phyloP scores from a whole-genome alignment of 1,284 basidiomycete species.

The Athelia sp. region DNA sequence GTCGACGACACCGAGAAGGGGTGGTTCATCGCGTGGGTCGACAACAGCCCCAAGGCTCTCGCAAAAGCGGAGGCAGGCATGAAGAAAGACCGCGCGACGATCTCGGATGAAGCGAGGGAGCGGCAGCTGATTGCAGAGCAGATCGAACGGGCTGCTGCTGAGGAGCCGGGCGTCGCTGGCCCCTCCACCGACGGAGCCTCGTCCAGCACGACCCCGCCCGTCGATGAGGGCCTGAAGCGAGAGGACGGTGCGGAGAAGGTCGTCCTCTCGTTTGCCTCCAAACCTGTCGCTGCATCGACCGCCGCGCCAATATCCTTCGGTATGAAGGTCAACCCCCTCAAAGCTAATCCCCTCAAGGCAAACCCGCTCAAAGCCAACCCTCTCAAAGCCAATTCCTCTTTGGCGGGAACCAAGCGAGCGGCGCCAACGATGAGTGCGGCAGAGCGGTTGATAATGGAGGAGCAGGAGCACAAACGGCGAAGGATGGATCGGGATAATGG shows the following conservation, averaged over 20 bases:
- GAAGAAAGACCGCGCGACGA: conserved; percentile 90
- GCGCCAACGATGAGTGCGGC: conserved; percentile 66
- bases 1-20: conserved; percentile 99
- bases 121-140: conserved; percentile 89
- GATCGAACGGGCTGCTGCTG: conserved; percentile 84
- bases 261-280: conserved; percentile 62
- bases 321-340: conserved; percentile 58
- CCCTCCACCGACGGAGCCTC: conserved; percentile 21
- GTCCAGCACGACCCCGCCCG: conserved; percentile 35
- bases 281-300: conserved; percentile 32
- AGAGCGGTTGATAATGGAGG: conserved; percentile 83
- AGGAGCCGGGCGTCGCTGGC: conserved; percentile 24
- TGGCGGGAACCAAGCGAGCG: conserved; percentile 36
- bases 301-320: conserved; percentile 27
- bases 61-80: conserved; percentile 86
- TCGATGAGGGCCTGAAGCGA: conserved; percentile 63
- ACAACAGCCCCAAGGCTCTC: conserved; percentile 90
- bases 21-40: conserved; percentile 96
- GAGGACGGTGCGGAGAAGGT: conserved; percentile 72
- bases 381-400: background rate
- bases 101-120: conserved; percentile 93
- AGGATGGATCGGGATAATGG: conserved; percentile 53
- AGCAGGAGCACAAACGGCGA: conserved; percentile 78
- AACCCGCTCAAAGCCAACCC: conserved; percentile 30
- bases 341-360: conserved; percentile 50